A percentile compares a stretch with the other conserved stretches of the same genome.
Evolutionary conservation across 495 filamentous ascomycete species (phyloP).

Genomic region (Neurospora tetraspora): DNA sequence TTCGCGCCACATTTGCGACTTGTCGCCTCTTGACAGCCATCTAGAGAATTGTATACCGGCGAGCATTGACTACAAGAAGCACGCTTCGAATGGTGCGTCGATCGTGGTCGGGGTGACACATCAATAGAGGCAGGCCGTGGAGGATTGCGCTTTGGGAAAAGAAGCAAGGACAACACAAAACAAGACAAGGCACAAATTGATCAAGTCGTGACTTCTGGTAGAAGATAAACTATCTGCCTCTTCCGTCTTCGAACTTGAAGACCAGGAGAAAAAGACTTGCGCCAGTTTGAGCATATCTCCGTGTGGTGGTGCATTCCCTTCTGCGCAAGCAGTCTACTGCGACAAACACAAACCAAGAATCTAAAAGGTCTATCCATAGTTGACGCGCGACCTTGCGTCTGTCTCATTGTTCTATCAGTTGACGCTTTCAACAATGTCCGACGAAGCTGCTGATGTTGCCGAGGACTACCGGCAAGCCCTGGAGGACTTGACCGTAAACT

Average conservation of each 20-base stretch:
- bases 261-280: neutral
- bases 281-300: neutral
- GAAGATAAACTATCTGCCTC: neutral
- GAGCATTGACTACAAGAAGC: neutral
- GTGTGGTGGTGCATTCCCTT: neutral
- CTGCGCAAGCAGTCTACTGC: neutral
- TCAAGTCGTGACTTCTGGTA: neutral
- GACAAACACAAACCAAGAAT: neutral
- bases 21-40: neutral
- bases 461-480: constrained; percentile 91
- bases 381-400: neutral
- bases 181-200: neutral
- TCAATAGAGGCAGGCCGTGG: neutral
- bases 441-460: constrained; percentile 78
- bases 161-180: neutral
- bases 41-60: neutral
- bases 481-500: constrained; percentile 81
- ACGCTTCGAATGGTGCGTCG: neutral
- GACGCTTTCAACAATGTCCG: constrained; percentile 46
- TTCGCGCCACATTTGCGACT: neutral
- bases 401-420: neutral
- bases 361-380: neutral
- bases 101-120: neutral
- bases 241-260: too few species aligned
- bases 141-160: neutral